Percentiles rank a stretch among this genome's conserved stretches.
These are phyloP conservation scores for Suhomyces anneliseae DNA, from an alignment of 1,139 yeast genomes.

Conservation along the genomic window DNA sequence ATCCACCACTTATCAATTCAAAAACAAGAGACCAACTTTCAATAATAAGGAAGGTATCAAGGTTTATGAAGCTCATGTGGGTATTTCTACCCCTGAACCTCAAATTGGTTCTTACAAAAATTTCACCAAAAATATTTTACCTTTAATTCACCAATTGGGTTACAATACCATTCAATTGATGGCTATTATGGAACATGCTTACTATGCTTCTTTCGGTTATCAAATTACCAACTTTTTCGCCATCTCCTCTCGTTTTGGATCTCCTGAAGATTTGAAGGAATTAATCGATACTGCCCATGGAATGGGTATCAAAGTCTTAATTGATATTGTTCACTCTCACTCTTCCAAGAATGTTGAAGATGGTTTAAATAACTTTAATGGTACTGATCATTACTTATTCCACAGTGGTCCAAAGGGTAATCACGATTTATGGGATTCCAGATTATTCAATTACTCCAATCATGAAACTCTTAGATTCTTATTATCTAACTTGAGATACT, in stretches of 20 bases:
- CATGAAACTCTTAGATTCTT: constrained; percentile 89
- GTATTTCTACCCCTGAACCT: constrained; percentile 90
- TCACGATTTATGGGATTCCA: constrained; percentile 94
- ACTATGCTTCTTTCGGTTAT: constrained; percentile 95
- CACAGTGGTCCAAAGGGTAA: constrained; percentile 83
- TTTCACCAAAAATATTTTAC: constrained; percentile 76
- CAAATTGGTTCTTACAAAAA: constrained; percentile 81
- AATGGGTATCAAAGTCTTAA: constrained; percentile 78
- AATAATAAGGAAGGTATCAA: constrained; percentile 50
- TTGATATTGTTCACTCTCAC: constrained; percentile 95
- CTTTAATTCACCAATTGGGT: constrained; percentile 81
- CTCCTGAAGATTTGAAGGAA: constrained; percentile 92
- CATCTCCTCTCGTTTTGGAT: constrained; percentile 82
- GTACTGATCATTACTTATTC: constrained; percentile 93
- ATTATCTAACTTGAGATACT: constrained; percentile 83
- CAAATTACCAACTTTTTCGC: constrained; percentile 95
- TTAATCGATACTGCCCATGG: constrained; percentile 90
- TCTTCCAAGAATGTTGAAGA: constrained; percentile 93
- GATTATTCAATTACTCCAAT: constrained; percentile 85
- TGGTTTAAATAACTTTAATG: constrained; percentile 91
- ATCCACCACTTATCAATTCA: constrained; percentile 52
- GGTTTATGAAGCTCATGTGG: constrained; percentile 95
- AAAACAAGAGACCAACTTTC: constrained; percentile 59
- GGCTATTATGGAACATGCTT: constrained; percentile 99
- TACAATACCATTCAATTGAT: constrained; percentile 92